Conservation (phyloP, 768 basidiomycete genomes). For the Paxillus involutus region DNA sequence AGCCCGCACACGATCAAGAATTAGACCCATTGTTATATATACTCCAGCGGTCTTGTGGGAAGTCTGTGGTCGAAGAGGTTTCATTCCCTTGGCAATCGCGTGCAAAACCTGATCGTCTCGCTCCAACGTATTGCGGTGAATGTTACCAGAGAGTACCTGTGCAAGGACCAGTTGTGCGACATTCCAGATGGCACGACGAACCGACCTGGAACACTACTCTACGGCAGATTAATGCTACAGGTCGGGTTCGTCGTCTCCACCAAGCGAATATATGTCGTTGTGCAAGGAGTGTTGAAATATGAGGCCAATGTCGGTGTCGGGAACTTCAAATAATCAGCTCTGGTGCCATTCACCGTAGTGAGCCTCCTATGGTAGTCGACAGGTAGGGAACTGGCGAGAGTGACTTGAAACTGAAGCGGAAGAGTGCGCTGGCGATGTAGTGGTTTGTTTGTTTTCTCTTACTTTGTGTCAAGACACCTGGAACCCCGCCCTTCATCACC, state of each 20-base stretch:
- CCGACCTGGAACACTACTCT: constrained; percentile 32
- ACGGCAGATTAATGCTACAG: no score
- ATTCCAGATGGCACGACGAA: neutral
- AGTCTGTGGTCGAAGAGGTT: constrained; percentile 6
- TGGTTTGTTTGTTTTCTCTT: no score
- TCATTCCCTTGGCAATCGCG: constrained; percentile 12
- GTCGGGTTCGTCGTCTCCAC: no score
- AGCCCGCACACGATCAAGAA: no score
- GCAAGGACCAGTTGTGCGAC: neutral
- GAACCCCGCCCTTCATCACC: no score
- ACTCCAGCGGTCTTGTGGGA: constrained; percentile 4
- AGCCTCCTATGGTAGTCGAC: constrained; percentile 39
- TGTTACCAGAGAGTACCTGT: constrained; percentile 28
- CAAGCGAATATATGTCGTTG: constrained; percentile 46
- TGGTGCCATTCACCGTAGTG: constrained; percentile 48
- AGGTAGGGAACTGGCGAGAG: constrained; percentile 11
- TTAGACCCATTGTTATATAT: constrained; percentile 16
- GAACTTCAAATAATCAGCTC: constrained; percentile 31
- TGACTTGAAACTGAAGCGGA: no score
- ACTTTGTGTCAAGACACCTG: no score
- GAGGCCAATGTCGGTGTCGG: constrained; percentile 24
- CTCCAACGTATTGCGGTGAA: constrained; percentile 22
- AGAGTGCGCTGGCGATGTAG: no score
- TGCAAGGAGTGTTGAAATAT: constrained; percentile 9
- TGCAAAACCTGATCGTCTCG: constrained; percentile 21